Conservation (phyloP, 1,139 yeast species). For the Suhomyces choctaworum region DNA sequence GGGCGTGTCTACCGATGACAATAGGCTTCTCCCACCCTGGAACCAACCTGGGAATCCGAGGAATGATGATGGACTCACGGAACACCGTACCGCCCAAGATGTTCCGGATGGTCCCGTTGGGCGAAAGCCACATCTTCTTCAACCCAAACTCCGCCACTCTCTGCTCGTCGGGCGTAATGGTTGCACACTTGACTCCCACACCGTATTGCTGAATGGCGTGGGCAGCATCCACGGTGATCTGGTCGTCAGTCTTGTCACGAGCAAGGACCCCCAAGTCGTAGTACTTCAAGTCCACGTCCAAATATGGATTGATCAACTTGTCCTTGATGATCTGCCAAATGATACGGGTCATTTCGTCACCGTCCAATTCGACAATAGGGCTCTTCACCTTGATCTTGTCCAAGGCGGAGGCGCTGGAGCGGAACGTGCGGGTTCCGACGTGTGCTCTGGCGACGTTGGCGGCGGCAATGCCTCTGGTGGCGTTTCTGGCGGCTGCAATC, state of each 20-base stretch:
- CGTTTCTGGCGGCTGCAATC: slow-evolving; percentile 11
- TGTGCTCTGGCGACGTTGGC: slow-evolving; percentile 12
- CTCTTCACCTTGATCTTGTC: slow-evolving; percentile 74
- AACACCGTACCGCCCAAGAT: slow-evolving; percentile 94
- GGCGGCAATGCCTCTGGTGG: background rate
- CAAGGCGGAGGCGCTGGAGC: slow-evolving; percentile 21
- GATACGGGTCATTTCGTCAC: slow-evolving; percentile 94
- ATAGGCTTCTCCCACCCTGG: slow-evolving; percentile 96
- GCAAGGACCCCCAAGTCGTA: slow-evolving; percentile 84
- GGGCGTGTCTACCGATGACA: slow-evolving; percentile 95
- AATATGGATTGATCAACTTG: slow-evolving; percentile 78
- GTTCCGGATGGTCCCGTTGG: slow-evolving; percentile 95
- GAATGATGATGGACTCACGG: slow-evolving; percentile 94
- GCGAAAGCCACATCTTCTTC: slow-evolving; percentile 96
- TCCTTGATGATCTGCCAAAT: slow-evolving; percentile 87
- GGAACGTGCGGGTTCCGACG: slow-evolving; percentile 27
- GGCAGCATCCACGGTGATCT: slow-evolving; percentile 88
- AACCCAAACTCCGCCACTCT: slow-evolving; percentile 86
- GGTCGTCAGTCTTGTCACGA: slow-evolving; percentile 85
- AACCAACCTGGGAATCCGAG: slow-evolving; percentile 81
- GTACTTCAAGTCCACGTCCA: slow-evolving; percentile 86
- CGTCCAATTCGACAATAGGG: slow-evolving; percentile 95
- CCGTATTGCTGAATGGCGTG: slow-evolving; percentile 84
- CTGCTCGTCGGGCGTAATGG: slow-evolving; percentile 97
- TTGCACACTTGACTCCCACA: slow-evolving; percentile 95